These are phyloP conservation scores for Anaeromyces robustus DNA, from an alignment of 192 early-diverging fungal species.

Conservation along the genomic window DNA sequence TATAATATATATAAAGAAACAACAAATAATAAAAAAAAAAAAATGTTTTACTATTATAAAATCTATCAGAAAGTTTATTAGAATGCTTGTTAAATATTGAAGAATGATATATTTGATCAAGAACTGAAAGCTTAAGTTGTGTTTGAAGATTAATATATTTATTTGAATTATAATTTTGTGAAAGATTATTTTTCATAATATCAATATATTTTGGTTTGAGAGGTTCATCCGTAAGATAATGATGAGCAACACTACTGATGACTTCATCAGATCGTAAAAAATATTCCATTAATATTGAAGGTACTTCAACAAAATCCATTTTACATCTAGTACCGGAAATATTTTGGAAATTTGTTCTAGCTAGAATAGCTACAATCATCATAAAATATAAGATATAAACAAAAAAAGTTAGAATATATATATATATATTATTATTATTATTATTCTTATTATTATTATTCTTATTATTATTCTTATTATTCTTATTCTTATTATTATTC, in stretches of 20 bases:
- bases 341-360: constrained; percentile 87
- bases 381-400: no score
- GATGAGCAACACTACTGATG: constrained; percentile 53
- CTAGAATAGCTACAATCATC: constrained; percentile 81
- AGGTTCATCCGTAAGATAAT: constrained; percentile 51
- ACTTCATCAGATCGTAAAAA: constrained; percentile 65
- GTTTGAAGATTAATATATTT: constrained; percentile 63
- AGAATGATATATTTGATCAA: constrained; percentile 86
- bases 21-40: no score
- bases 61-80: neutral
- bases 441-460: constrained; percentile 1
- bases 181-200: constrained; percentile 20
- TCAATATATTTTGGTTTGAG: constrained; percentile 18
- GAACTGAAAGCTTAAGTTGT: constrained; percentile 78
- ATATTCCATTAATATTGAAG: constrained; percentile 88
- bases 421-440: no score
- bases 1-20: no score
- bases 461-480: neutral
- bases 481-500: no score
- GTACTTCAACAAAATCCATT: constrained; percentile 94
- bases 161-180: constrained; percentile 33
- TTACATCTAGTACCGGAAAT: constrained; percentile 87
- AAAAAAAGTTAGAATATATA: no score
- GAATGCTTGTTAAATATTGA: constrained; percentile 10
- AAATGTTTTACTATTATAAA: neutral